Base-by-base conservation (phyloP, 371 early-diverging fungal species). In the Rhizopus stolonifer region DNA sequence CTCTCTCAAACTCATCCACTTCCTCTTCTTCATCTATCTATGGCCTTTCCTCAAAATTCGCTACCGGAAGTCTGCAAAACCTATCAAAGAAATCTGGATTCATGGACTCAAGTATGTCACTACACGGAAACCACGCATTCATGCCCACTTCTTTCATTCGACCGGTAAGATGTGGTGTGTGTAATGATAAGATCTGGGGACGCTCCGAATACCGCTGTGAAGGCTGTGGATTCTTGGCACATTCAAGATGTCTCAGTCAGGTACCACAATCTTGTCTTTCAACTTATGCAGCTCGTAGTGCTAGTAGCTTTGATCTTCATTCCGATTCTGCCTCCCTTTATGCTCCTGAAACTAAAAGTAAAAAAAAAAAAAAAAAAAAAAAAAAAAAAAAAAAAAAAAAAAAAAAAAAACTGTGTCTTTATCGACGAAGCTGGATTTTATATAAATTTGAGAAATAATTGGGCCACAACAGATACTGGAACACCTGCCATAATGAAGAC, bases 111-210 rank as follows among this genome's bases (percentile, higher is more conserved):
- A 36, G 51, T 23, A 14, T 49, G 46, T 29, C 61, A 49, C 13
- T 53, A 52, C 38, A 57, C 38, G 74, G 39, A 36, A 51, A 40
- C 11, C 92, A 92, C 54, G 56, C 70, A 5, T 88, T 92, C 57
- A 70, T 77, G 21, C 68, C 70, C 8, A 79, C 81, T 21, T 65
- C 84, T 4, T 89, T 84, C 50, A 33, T 87, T 25, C 73, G 84
- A 23, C 87, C 91, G 4, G 67, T 81, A 22, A 87, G 87, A 19
- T 94, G 96, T 56, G 92, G 91, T 48, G 74, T 72, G 29, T 95
- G 96, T 53, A 73, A 77, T 19, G 95, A 95, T 34, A 89, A 90
- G 50, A 79, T 95, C 43, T 90, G 94, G 90, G 89, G 91, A 14
- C 65, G 86, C 2, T 83, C 83, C n/a, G 92, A 91, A 52, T 65